phyloP scores from a whole-genome alignment of 768 basidiomycete species.

The Termitomyces sp. region DNA sequence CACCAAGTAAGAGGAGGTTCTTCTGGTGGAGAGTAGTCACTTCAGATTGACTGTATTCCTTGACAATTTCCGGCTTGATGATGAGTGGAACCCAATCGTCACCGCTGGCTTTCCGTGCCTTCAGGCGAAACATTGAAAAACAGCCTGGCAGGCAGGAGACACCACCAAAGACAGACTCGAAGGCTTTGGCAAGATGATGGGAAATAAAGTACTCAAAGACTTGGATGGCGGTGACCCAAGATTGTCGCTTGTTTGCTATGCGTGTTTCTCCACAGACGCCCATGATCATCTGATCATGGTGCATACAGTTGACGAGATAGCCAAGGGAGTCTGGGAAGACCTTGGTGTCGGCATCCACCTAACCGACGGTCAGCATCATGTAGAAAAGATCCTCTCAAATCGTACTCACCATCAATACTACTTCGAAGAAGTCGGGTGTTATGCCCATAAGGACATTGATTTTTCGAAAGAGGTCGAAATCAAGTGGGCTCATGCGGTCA shows the following conservation, averaged over 20 bases:
- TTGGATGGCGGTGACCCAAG: conserved; percentile 98
- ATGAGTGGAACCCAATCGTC: conserved; percentile 98
- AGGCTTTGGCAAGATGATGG: conserved; percentile 96
- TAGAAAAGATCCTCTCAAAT: background rate
- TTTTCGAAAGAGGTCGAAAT: conserved; percentile 98
- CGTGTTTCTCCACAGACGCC: conserved; percentile 98
- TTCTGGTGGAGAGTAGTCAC: conserved; percentile 97
- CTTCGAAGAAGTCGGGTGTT: conserved; percentile 98
- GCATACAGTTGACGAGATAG: conserved; percentile 96
- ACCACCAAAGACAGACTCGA: conserved; percentile 99
- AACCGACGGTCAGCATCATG: conserved; percentile 11
- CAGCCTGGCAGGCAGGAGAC: conserved; percentile 99
- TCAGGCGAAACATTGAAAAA: conserved; percentile 99
- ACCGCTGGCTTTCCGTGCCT: conserved; percentile 82
- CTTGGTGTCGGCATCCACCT: conserved; percentile 99
- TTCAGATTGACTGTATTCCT: conserved; percentile 93
- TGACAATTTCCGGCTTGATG: conserved; percentile 94
- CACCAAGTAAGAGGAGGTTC: conserved; percentile 92
- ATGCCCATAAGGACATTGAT: conserved; percentile 97
- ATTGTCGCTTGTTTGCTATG: conserved; percentile 96
- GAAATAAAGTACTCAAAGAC: conserved; percentile 99
- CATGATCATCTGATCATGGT: conserved; percentile 98
- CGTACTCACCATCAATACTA: conserved; percentile 85
- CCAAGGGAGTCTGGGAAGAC: conserved; percentile 88
- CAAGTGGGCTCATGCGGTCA: conserved; percentile 96